Evolutionary conservation across 306 rosid genomes (phyloP), one percentile per base, ranked within the genome.

Genomic region (Aeschynomene evenia): DNA sequence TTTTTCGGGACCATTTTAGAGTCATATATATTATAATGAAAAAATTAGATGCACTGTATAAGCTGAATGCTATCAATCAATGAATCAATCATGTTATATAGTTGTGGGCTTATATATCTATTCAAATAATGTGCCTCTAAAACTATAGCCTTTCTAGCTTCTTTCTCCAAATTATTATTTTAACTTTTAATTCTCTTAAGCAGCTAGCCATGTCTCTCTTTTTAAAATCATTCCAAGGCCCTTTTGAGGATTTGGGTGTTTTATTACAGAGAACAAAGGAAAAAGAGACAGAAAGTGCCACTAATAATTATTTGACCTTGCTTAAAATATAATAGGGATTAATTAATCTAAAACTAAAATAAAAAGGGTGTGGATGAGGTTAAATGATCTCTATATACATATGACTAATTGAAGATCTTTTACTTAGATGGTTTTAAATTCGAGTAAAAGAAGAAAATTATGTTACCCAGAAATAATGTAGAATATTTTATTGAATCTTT

Each of bases 201-300:
- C 70, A 71, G 66, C 37, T 65, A 71, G 66, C 37, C 7, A 67
- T 42, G 7, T 42, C 12, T 50, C 28, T 76, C 68, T 45, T 78
- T 39, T 73, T 73, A 54, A 42, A 34, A 58, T 42, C 68, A 70
- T 59, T 73, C 83, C 57, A 63, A 51, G 78, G 31, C 69, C 70
- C 81, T 79, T 82, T 82, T 75, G 64, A 76, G 73, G 73, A 76
- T 84, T 90, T 88, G 88, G 95, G 87, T 88, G 86, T 88, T 88
- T 81, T 82, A 80, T 82, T 66, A 77, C 84, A 76, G 61, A 28
- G 52, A 70, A 55, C 77, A 73, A 66, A 65, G 48, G 66, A 66
- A 76, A 80, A n/a, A n/a, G n/a, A 59, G 84, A 73, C 83, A 80
- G 73, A 85, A 87, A 85, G 86, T 79, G 79, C 66, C 73, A 77